Conservation (phyloP, 164 flowering plant species). For the Vitis rotundifolia region DNA sequence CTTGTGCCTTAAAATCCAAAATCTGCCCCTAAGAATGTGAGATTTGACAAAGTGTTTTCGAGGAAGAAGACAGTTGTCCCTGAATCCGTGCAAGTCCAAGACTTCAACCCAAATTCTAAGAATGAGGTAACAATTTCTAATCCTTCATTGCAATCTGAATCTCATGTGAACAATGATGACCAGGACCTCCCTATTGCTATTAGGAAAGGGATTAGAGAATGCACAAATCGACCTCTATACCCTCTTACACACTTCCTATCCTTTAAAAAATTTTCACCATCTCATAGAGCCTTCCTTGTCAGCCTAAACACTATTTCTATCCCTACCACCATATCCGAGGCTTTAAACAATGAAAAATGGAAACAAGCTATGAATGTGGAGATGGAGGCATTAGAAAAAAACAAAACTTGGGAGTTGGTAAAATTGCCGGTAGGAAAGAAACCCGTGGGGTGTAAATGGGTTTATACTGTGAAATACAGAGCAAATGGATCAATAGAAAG, state of each 20-base stretch:
- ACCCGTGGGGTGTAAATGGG: too few relatives aligned
- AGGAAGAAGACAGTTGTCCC: slow-evolving; percentile 6
- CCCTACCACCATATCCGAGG: slow-evolving; percentile 15
- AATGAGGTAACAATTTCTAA: slow-evolving; percentile 3
- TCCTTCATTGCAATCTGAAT: not conserved
- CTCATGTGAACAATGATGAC: not conserved
- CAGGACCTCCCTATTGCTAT: slow-evolving; percentile 5
- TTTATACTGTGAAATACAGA: not conserved
- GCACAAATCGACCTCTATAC: slow-evolving; percentile 4
- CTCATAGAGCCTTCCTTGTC: slow-evolving; percentile 11
- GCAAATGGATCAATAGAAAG: slow-evolving; percentile 2
- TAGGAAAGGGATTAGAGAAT: slow-evolving; percentile 10
- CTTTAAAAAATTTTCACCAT: slow-evolving; percentile 9
- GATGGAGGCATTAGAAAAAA: slow-evolving; percentile 4
- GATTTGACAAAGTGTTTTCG: slow-evolving; percentile 13
- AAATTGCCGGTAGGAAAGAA: too few relatives aligned
- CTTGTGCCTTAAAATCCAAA: not conserved
- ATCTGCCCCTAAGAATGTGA: not conserved
- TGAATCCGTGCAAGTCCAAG: slow-evolving; percentile 7
- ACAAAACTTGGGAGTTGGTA: not conserved
- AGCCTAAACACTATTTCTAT: slow-evolving; percentile 16
- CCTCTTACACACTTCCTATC: slow-evolving; percentile 12
- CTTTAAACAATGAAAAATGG: slow-evolving; percentile 20
- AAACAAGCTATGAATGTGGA: slow-evolving; percentile 19
- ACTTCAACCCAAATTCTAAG: slow-evolving; percentile 7